Conservation (phyloP, 2,329 filamentous ascomycete species). For the Teratosphaeria epicoccoides region DNA sequence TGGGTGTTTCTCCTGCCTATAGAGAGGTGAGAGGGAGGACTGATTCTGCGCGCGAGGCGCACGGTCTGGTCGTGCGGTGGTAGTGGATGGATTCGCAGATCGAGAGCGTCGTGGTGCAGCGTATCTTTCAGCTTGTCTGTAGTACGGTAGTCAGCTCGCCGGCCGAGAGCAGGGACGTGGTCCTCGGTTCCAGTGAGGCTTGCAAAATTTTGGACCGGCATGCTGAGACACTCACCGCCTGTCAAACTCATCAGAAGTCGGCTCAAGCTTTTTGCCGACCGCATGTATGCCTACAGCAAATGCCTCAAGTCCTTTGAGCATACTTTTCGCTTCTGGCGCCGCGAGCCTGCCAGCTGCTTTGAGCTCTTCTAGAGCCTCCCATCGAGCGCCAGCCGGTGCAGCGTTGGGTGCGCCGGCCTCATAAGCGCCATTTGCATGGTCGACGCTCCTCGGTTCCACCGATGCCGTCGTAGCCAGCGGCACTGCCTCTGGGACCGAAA, state of each 20-base stretch:
- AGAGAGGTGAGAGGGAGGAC: background rate
- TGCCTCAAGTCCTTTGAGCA: background rate
- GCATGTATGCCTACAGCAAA: background rate
- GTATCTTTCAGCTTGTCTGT: background rate
- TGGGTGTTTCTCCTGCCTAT: background rate
- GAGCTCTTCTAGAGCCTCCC: constrained; percentile 1
- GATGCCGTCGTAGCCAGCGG: background rate
- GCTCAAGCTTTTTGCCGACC: constrained; percentile 1
- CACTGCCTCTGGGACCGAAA: background rate
- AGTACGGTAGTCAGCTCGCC: background rate
- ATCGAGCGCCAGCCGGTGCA: background rate
- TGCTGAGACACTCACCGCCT: background rate
- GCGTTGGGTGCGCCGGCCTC: background rate
- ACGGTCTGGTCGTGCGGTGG: background rate
- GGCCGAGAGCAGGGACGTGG: background rate
- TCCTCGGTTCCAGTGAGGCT: no score
- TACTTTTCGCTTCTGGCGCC: background rate
- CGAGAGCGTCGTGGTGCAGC: background rate
- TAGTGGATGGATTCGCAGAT: background rate
- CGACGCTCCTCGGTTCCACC: background rate
- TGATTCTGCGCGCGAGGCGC: background rate
- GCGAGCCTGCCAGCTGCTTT: background rate
- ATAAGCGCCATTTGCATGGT: background rate
- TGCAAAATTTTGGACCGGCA: background rate
- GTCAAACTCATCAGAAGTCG: background rate